A percentile compares a stretch with the other conserved stretches of the same genome.
Evolutionary conservation across 2,329 filamentous ascomycete genomes (phyloP).

Genomic region (Fusarium udum): DNA sequence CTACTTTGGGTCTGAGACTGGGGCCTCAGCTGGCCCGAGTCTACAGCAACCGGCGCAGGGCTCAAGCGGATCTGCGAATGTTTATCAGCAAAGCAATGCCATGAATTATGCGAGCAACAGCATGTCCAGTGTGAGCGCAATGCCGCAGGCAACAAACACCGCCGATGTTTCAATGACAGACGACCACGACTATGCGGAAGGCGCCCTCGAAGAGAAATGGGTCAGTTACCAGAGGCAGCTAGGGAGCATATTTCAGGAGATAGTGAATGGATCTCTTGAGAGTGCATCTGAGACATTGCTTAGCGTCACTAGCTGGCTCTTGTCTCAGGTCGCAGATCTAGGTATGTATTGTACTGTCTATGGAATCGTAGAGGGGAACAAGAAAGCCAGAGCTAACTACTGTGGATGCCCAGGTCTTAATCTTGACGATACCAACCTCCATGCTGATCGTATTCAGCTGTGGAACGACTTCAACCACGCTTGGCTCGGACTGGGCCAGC

Average conservation of each 20-base stretch:
- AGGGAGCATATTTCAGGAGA: conserved; percentile 75
- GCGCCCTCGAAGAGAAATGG: conserved; percentile 74
- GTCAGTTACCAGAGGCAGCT: conserved; percentile 70
- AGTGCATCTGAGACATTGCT: conserved; percentile 63
- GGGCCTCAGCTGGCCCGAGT: conserved; percentile 63
- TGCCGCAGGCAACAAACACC: conserved; percentile 52
- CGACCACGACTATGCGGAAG: conserved; percentile 66
- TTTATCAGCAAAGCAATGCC: conserved; percentile 73
- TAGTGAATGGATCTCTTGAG: conserved; percentile 63
- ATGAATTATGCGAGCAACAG: conserved; percentile 59
- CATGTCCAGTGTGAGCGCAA: conserved; percentile 58
- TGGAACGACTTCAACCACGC: conserved; percentile 96
- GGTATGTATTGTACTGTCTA: conserved; percentile 53
- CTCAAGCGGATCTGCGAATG: conserved; percentile 60
- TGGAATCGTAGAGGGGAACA: background rate
- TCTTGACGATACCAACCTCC: conserved; percentile 80
- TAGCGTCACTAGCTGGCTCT: conserved; percentile 64
- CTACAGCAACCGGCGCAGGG: conserved; percentile 61
- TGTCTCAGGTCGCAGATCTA: conserved; percentile 64
- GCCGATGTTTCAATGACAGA: conserved; percentile 60
- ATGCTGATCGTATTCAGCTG: conserved; percentile 80
- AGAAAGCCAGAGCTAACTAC: conserved; percentile 27
- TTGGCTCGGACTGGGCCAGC: conserved; percentile 85
- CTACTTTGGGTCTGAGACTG: conserved; percentile 68
- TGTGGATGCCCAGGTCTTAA: conserved; percentile 72